Conservation (phyloP, 176 grass and related monocot genomes). For the Avena atlantica region DNA sequence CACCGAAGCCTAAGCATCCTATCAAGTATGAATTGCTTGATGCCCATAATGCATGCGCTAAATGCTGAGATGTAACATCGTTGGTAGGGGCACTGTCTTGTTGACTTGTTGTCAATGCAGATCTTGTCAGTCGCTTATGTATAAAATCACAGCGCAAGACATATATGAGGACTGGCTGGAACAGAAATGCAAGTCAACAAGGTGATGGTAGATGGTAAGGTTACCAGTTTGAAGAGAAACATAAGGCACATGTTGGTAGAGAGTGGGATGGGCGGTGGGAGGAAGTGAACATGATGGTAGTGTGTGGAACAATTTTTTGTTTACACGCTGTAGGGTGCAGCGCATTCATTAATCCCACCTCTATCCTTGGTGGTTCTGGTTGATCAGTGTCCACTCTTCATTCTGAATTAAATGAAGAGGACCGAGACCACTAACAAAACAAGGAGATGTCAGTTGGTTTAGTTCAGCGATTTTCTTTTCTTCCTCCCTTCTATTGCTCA, state of each 20-base stretch:
- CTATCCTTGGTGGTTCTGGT: not conserved
- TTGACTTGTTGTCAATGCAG: not conserved
- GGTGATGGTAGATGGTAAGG: not conserved
- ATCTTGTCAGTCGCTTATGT: not conserved
- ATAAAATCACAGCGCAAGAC: not conserved
- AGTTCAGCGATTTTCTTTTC: not conserved
- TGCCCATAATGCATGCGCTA: not conserved
- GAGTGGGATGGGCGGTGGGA: not conserved
- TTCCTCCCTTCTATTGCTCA: not conserved
- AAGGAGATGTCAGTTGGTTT: not conserved
- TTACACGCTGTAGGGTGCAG: not conserved
- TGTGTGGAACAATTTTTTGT: not conserved
- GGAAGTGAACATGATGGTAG: not conserved
- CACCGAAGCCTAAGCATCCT: not conserved
- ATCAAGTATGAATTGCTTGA: constrained; percentile 5
- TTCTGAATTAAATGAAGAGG: not conserved
- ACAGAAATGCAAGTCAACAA: not conserved
- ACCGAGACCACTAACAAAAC: not conserved
- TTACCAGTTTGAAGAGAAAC: not conserved
- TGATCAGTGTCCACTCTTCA: constrained; percentile 1
- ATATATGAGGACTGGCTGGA: not conserved
- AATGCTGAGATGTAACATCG: not conserved
- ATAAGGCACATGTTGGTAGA: not conserved
- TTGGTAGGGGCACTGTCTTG: not conserved
- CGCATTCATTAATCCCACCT: not conserved